Percentiles rank a stretch among this genome's conserved stretches.
Conservation (phyloP, 2,329 filamentous ascomycete species). For the Penicillium sumatraense region DNA sequence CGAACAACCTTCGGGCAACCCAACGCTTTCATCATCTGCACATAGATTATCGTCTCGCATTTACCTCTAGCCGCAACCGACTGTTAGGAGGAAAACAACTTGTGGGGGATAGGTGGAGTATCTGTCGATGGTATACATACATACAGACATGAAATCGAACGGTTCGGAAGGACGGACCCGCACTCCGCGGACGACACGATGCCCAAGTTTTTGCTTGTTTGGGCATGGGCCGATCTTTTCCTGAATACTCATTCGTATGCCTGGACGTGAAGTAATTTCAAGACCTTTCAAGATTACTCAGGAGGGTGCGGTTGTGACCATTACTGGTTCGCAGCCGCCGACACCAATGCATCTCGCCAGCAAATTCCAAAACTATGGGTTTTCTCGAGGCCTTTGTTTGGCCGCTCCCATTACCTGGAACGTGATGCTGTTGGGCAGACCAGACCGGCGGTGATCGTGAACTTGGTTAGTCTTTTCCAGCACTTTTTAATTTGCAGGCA, state of each 20-base stretch:
- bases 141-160: slow-evolving; percentile 18
- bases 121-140: slow-evolving; percentile 16
- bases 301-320: slow-evolving; percentile 34
- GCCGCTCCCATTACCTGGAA: slow-evolving; percentile 17
- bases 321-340: slow-evolving; percentile 29
- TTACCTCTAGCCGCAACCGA: background rate
- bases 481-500: slow-evolving; percentile 17
- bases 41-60: background rate
- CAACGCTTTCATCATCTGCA: no score
- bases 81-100: background rate
- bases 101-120: slow-evolving; percentile 20
- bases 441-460: slow-evolving; percentile 22
- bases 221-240: slow-evolving; percentile 2
- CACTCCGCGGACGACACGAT: slow-evolving; percentile 16
- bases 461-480: slow-evolving; percentile 25
- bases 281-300: background rate
- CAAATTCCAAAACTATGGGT: slow-evolving; percentile 40
- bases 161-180: slow-evolving; percentile 22
- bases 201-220: slow-evolving; percentile 2
- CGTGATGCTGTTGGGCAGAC: slow-evolving; percentile 25
- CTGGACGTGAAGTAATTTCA: background rate
- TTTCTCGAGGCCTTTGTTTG: slow-evolving; percentile 20
- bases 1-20: no score
- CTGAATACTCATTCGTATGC: slow-evolving; percentile 12
- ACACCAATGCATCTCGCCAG: slow-evolving; percentile 41